Base-by-base conservation (phyloP, 148 eudicot species). In the Vaccinium macrocarpon region DNA sequence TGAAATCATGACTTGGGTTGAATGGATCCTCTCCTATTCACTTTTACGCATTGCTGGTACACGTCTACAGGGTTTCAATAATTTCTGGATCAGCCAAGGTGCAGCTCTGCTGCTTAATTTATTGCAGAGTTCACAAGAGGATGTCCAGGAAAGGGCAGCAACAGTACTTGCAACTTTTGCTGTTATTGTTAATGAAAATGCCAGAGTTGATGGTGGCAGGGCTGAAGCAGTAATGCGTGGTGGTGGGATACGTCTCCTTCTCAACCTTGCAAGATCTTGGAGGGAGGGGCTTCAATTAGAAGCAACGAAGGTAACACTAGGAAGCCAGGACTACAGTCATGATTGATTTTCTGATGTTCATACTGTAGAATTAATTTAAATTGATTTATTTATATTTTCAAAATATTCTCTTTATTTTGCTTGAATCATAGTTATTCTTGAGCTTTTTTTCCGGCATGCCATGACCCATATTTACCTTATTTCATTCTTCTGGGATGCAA, bases 141-240 rank as follows among this genome's bases (percentile, higher is more conserved):
- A 97, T 86, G 99, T 95, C 81, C 96, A 93, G 86, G 99, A 97
- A 89, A 92, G 93, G 88, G 96, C 99, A 49, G 97, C 99, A 64
- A 91, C 95, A 0, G 96, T 93, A 19, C 91, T 97, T 55, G 99
- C 97, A 51, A 95, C 93, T 86, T 95, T 97, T 87, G 95, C 95
- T 82, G 96, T 95, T 81, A 91, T 92, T 85, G 97, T 93, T 85
- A 96, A 95, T 85, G 98, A 95, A 86, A 93, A 91, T 84, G 94
- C 99, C 1, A 92, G 94, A 84, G 90, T 95, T 82, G 93, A 97
- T 88, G 86, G 90, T 66, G 90, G 89, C 80, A 89, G 97, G 82
- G 99, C 97, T 21, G 93, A 97, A 87, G 94, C 95, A 38, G 96
- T 97, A 62, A 91, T 97, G 97, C 82, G 81, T 75, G 94, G 89